Percentiles rank a stretch among this genome's conserved stretches.
phyloP scores from a whole-genome alignment of 768 basidiomycete species.

The Kondoa malvinella region DNA sequence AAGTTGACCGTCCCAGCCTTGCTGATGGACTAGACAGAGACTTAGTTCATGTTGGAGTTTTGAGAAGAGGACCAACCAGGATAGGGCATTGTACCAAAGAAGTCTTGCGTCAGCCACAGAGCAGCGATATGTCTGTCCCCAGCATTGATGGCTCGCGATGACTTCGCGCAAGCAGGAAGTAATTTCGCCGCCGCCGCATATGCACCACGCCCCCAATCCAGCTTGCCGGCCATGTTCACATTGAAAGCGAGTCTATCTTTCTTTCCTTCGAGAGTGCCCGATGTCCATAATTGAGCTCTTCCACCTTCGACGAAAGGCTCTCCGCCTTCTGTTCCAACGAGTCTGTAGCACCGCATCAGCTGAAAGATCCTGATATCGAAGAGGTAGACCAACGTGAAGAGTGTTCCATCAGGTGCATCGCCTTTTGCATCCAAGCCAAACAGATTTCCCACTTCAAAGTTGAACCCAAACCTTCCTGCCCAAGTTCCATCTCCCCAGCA shows the following conservation, averaged over 20 bases:
- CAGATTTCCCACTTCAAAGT: slow-evolving; percentile 2
- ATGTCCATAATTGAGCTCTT: background rate
- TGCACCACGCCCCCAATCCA: background rate
- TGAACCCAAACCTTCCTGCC: slow-evolving; percentile 1
- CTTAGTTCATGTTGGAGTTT: background rate
- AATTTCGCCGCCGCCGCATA: slow-evolving; percentile 3
- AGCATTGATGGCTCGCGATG: background rate
- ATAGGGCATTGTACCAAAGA: background rate
- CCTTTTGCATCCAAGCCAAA: background rate
- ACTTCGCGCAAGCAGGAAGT: background rate
- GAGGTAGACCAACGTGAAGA: background rate
- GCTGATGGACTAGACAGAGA: background rate
- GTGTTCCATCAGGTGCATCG: background rate
- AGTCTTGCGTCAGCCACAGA: background rate
- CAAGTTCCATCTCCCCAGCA: slow-evolving; percentile 7
- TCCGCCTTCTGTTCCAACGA: slow-evolving; percentile 1
- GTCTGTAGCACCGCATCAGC: background rate
- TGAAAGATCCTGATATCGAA: background rate
- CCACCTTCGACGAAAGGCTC: background rate
- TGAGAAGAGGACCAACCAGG: background rate
- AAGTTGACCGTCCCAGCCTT: slow-evolving; percentile 2
- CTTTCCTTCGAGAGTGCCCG: background rate
- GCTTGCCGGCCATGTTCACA: background rate
- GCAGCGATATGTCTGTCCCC: background rate
- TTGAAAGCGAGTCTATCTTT: background rate